Conservation (phyloP, 352 stramenopile species). For the Pythium angustatum region DNA sequence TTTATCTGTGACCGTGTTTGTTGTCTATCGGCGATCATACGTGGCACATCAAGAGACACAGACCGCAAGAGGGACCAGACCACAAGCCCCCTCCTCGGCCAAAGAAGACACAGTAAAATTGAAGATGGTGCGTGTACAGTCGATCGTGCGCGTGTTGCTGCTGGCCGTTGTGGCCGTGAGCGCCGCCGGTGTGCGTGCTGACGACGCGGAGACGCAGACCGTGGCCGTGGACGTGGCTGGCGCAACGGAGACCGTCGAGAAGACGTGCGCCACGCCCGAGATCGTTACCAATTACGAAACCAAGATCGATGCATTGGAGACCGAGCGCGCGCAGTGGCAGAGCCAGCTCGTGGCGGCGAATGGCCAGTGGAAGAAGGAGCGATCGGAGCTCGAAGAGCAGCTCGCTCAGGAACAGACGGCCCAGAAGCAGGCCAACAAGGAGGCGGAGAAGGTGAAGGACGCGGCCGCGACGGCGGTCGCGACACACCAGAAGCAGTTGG, state of each 20-base stretch:
- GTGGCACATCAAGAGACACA: constrained; percentile 27
- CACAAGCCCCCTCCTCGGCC: not conserved
- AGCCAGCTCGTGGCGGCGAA: constrained; percentile 41
- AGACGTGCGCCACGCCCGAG: constrained; percentile 38
- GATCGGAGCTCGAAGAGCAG: constrained; percentile 28
- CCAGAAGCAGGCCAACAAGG: constrained; percentile 27
- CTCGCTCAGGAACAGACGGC: constrained; percentile 33
- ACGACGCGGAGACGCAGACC: constrained; percentile 27
- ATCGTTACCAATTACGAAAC: constrained; percentile 44
- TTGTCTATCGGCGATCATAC: constrained; percentile 10
- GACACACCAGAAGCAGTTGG: constrained; percentile 26
- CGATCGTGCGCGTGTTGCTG: constrained; percentile 40
- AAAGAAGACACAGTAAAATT: constrained; percentile 4
- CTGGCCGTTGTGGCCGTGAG: constrained; percentile 38
- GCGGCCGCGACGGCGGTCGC: constrained; percentile 21
- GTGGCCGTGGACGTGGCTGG: constrained; percentile 19
- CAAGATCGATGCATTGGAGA: constrained; percentile 47
- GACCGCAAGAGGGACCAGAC: not conserved
- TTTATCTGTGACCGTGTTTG: constrained; percentile 14
- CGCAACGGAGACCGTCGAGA: not conserved
- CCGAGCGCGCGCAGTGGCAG: constrained; percentile 40
- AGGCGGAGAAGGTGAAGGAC: constrained; percentile 21
- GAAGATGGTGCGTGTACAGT: constrained; percentile 39
- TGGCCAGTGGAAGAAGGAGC: constrained; percentile 37
- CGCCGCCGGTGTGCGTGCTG: constrained; percentile 15